Percentiles rank a stretch among this genome's conserved stretches.
These are phyloP conservation scores for Eimeria maxima DNA, from an alignment of 169 alveolate genomes.

Conservation along the genomic window DNA sequence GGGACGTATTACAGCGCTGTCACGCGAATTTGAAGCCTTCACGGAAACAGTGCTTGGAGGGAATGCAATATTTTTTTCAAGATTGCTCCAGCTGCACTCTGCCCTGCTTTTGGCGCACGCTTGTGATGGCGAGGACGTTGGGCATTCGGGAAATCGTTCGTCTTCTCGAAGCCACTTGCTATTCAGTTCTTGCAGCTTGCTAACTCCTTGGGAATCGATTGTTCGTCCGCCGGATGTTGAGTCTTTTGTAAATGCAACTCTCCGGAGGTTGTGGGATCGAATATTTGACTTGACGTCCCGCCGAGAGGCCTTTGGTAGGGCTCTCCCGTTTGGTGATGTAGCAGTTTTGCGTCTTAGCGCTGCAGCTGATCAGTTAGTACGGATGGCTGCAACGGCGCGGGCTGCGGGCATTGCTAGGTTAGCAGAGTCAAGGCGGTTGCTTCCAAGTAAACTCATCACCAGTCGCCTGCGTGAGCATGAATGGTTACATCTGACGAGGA, in stretches of 20 bases:
- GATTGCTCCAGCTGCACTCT: conserved; percentile 69
- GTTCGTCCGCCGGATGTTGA: neutral
- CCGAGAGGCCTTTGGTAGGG: neutral
- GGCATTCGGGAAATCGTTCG: neutral
- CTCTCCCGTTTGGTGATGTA: conserved; percentile 62
- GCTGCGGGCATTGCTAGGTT: conserved; percentile 29
- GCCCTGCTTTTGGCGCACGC: conserved; percentile 58
- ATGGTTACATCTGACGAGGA: neutral
- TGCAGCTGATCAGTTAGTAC: conserved; percentile 64
- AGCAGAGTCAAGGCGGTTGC: conserved; percentile 58
- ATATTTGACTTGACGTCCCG: conserved; percentile 23
- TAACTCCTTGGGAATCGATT: conserved; percentile 19
- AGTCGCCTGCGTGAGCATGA: neutral
- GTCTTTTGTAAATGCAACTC: neutral
- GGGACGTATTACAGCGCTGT: conserved; percentile 12
- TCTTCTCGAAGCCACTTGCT: neutral
- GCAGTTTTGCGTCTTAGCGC: conserved; percentile 72
- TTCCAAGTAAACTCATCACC: neutral
- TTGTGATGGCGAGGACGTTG: conserved; percentile 39
- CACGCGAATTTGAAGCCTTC: conserved; percentile 20
- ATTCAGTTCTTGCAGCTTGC: conserved; percentile 64
- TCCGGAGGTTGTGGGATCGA: conserved; percentile 57
- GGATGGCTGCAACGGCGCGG: conserved; percentile 61
- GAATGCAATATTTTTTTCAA: neutral
- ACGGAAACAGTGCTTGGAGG: neutral